Evolutionary conservation across 768 basidiomycete genomes (phyloP).

Genomic region (Boletus sensibilis): DNA sequence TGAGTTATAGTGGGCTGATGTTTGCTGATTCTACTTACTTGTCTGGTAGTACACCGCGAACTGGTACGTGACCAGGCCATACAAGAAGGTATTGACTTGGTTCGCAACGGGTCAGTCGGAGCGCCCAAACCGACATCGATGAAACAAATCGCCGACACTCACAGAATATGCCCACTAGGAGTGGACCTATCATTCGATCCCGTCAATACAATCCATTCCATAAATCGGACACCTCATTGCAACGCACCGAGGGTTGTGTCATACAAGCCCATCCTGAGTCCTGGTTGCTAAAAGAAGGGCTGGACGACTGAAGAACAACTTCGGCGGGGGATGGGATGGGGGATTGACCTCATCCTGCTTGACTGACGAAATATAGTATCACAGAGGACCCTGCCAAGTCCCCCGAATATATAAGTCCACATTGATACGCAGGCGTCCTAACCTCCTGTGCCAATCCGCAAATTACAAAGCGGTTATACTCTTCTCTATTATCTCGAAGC

Average conservation of each 20-base stretch:
- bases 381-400: too few species aligned
- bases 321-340: too few species aligned
- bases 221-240: neutral
- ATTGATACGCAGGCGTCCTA: too few species aligned
- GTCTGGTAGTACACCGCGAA: constrained; percentile 39
- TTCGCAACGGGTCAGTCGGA: neutral
- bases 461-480: too few species aligned
- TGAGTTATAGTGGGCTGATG: neutral
- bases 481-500: too few species aligned
- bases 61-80: constrained; percentile 43
- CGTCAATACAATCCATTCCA: neutral
- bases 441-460: too few species aligned
- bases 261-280: constrained; percentile 5
- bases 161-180: constrained; percentile 24
- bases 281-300: neutral
- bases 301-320: neutral
- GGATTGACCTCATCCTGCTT: too few species aligned
- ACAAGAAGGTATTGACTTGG: constrained; percentile 33
- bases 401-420: too few species aligned
- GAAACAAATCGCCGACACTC: neutral
- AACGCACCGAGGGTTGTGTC: constrained; percentile 6
- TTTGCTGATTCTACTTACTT: neutral
- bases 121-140: too few species aligned
- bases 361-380: too few species aligned
- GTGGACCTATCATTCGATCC: constrained; percentile 12